phyloP scores from a whole-genome alignment of 208 protist genomes.

The Trypanosomatidae sp. region DNA sequence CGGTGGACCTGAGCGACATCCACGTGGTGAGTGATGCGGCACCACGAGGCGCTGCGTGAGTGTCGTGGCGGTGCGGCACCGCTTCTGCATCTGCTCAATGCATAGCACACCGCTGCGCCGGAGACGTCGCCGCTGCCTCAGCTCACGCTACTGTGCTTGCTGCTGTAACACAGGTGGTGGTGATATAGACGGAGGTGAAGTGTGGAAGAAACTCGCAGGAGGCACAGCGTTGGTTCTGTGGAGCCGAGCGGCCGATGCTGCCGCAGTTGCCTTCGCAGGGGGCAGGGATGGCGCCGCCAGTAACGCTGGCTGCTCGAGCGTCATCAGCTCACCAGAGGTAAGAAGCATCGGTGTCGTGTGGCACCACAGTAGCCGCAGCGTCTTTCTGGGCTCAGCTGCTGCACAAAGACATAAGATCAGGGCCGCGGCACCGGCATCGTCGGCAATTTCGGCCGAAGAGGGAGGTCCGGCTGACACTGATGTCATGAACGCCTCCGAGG shows the following conservation, averaged over 20 bases:
- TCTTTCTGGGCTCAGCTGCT: slow-evolving; percentile 3
- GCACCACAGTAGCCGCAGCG: slow-evolving; percentile 4
- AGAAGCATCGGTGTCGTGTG: slow-evolving; percentile 16
- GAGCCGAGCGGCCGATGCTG: background rate
- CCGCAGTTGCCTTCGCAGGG: background rate
- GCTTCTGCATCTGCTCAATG: slow-evolving; percentile 18
- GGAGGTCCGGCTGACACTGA: background rate
- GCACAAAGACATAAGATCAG: slow-evolving; percentile 4
- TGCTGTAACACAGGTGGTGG: background rate
- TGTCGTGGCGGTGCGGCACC: slow-evolving; percentile 9
- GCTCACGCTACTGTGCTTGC: background rate
- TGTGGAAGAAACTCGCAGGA: background rate
- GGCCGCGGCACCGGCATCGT: background rate
- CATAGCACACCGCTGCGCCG: slow-evolving; percentile 3
- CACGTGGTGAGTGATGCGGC: background rate
- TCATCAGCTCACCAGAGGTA: slow-evolving; percentile 10
- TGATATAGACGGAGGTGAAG: background rate
- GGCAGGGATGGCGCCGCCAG: background rate
- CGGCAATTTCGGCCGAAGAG: background rate
- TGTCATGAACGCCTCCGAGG: slow-evolving; percentile 2
- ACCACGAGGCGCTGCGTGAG: slow-evolving; percentile 5
- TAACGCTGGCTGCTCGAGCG: background rate
- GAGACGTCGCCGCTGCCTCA: background rate
- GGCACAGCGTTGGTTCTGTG: too few relatives aligned
- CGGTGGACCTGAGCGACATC: background rate